Conservation (phyloP, 1,284 basidiomycete species). For the Cutaneotrichosporon cavernicola region DNA sequence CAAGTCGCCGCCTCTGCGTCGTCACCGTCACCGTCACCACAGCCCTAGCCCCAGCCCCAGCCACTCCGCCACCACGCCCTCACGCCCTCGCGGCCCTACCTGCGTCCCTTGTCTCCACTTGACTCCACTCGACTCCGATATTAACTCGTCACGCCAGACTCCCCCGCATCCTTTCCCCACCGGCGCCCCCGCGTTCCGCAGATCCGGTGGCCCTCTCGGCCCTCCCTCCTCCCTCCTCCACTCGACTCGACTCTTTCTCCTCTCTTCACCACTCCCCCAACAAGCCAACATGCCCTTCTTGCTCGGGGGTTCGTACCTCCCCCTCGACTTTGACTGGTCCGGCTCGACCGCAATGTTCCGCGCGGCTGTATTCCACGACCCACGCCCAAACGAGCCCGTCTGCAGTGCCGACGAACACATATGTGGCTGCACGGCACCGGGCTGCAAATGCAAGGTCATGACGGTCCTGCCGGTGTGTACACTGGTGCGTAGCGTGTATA, state of each 20-base stretch:
- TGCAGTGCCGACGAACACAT: slow-evolving; percentile 21
- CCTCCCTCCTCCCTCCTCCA: no score
- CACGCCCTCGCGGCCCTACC: not conserved
- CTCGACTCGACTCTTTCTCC: not conserved
- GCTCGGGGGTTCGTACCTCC: not conserved
- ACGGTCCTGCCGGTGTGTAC: slow-evolving; percentile 23
- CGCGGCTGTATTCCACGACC: not conserved
- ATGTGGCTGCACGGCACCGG: slow-evolving; percentile 24
- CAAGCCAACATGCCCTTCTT: not conserved
- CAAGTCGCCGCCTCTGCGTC: not conserved
- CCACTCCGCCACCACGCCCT: not conserved
- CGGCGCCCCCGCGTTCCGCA: not conserved
- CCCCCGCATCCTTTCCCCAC: not conserved
- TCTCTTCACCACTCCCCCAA: not conserved
- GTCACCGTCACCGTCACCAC: no score
- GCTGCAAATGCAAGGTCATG: slow-evolving; percentile 30
- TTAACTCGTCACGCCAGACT: no score
- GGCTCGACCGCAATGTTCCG: not conserved
- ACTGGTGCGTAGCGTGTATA: slow-evolving; percentile 17
- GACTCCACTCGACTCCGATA: no score
- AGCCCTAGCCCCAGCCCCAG: not conserved
- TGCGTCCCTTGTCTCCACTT: not conserved
- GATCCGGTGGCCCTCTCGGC: no score
- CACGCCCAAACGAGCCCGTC: slow-evolving; percentile 9
- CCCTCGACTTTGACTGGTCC: not conserved